Percentiles rank a stretch among this genome's conserved stretches.
Conservation (phyloP, 768 basidiomycete genomes). For the Leccinum subtestaceum region DNA sequence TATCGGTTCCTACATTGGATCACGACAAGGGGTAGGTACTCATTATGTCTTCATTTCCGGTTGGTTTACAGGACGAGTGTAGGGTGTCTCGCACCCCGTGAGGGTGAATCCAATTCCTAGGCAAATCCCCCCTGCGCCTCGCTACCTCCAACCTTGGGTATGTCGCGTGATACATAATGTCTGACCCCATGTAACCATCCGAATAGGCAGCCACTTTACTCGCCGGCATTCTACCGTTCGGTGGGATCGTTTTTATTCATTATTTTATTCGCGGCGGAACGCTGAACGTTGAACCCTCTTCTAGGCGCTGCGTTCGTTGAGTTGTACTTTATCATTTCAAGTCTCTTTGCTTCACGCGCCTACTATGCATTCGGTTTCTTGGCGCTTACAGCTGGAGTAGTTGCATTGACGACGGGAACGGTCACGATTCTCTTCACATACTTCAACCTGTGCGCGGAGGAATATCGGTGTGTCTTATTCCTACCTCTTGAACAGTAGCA, state of each 20-base stretch:
- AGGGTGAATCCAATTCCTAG: conserved; percentile 91
- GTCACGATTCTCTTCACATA: conserved; percentile 88
- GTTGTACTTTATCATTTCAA: conserved; percentile 87
- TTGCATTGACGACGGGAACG: conserved; percentile 85
- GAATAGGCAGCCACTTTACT: conserved; percentile 66
- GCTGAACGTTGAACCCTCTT: not conserved
- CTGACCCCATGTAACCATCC: conserved; percentile 9
- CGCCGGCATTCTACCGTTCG: conserved; percentile 91
- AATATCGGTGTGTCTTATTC: conserved; percentile 64
- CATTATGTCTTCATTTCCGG: not conserved
- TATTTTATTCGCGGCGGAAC: conserved; percentile 4
- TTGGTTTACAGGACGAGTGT: conserved; percentile 10
- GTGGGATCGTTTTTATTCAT: conserved; percentile 37
- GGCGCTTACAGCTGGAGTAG: conserved; percentile 80
- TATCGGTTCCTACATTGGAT: conserved; percentile 82
- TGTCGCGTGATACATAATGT: conserved; percentile 19
- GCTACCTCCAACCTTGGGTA: conserved; percentile 82
- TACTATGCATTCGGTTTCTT: conserved; percentile 98
- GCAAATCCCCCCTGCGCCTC: conserved; percentile 89
- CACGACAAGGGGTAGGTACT: conserved; percentile 74
- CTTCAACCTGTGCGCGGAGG: conserved; percentile 90
- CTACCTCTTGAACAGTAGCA: not conserved
- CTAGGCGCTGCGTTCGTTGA: conserved; percentile 95
- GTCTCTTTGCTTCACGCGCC: conserved; percentile 85
- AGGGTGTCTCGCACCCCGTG: conserved; percentile 80